phyloP scores from a whole-genome alignment of 2,329 filamentous ascomycete species.

The Fusarium pseudonygamai region DNA sequence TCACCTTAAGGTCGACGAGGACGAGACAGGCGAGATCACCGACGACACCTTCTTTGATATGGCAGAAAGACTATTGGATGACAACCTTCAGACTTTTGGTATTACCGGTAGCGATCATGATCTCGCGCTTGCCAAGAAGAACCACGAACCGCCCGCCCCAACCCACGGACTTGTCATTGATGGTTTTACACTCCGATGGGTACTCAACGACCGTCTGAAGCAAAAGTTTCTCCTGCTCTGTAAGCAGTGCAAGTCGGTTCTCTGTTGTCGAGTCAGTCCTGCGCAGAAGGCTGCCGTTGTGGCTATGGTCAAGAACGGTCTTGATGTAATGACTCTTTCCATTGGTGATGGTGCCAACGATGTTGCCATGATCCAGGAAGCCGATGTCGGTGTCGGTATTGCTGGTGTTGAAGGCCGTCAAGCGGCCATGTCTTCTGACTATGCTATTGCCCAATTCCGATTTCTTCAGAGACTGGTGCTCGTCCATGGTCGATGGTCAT shows the following conservation, averaged over 20 bases:
- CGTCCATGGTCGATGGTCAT: constrained; percentile 96
- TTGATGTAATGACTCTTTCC: constrained; percentile 95
- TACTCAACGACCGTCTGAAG: constrained; percentile 81
- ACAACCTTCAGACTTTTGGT: constrained; percentile 75
- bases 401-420: constrained; percentile 92
- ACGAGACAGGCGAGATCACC: constrained; percentile 61
- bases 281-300: constrained; percentile 98
- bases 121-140: constrained; percentile 78
- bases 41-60: constrained; percentile 63
- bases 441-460: constrained; percentile 93
- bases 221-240: constrained; percentile 95
- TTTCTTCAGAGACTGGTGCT: constrained; percentile 86
- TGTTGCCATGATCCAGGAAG: constrained; percentile 97
- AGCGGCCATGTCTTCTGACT: constrained; percentile 96
- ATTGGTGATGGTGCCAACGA: constrained; percentile 96
- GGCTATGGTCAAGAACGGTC: constrained; percentile 89
- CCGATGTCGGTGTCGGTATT: constrained; percentile 95
- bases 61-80: constrained; percentile 77
- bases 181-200: constrained; percentile 89
- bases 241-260: constrained; percentile 95
- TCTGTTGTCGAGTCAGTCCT: constrained; percentile 97
- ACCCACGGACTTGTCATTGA: constrained; percentile 96
- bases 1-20: constrained; percentile 84
- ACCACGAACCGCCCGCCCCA: constrained; percentile 84
- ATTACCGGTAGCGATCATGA: constrained; percentile 89